phyloP scores from a whole-genome alignment of 768 basidiomycete species.

The Pleurotus ostreatus region DNA sequence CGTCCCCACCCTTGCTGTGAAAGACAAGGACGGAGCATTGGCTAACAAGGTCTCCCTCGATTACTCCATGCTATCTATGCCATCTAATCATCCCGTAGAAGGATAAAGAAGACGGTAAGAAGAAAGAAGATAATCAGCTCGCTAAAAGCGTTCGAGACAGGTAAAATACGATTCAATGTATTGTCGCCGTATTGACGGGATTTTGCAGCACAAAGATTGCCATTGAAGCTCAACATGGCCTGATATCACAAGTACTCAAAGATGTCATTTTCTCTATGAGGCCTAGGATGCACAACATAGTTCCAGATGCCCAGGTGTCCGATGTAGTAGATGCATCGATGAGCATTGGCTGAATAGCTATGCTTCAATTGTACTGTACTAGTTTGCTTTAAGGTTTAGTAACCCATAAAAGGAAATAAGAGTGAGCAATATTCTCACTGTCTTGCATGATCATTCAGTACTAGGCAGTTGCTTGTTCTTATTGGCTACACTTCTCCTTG shows the following conservation, averaged over 20 bases:
- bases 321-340: slow-evolving; percentile 37
- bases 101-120: slow-evolving; percentile 60
- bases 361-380: no score
- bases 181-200: neutral
- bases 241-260: slow-evolving; percentile 91
- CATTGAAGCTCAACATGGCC: slow-evolving; percentile 87
- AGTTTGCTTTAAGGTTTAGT: no score
- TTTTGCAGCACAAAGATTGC: slow-evolving; percentile 76
- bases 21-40: slow-evolving; percentile 40
- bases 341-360: slow-evolving; percentile 36
- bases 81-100: slow-evolving; percentile 25
- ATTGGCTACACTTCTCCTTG: no score
- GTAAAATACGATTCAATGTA: slow-evolving; percentile 33
- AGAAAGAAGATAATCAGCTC: slow-evolving; percentile 86
- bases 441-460: no score
- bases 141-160: slow-evolving; percentile 90
- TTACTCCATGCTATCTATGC: neutral
- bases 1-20: slow-evolving; percentile 37
- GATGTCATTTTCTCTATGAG: slow-evolving; percentile 82
- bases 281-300: slow-evolving; percentile 24
- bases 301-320: slow-evolving; percentile 24
- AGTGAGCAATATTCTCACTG: no score
- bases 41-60: slow-evolving; percentile 38
- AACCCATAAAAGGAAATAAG: no score
- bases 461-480: no score